A percentile compares a stretch with the other conserved stretches of the same genome.
phyloP scores from a whole-genome alignment of 129 eudicot genomes.

The Silybum marianum region DNA sequence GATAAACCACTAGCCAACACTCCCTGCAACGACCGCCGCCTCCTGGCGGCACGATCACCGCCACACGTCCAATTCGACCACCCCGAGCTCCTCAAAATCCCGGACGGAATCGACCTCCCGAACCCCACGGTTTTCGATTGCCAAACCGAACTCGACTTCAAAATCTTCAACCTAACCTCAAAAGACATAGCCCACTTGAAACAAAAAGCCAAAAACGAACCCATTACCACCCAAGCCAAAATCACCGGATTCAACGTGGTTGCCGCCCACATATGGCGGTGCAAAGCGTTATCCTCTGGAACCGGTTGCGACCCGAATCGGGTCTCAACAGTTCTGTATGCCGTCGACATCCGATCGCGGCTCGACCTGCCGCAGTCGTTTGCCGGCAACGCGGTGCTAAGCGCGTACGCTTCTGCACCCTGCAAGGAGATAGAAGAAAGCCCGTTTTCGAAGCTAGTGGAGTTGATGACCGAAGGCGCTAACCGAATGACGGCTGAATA shows the following conservation, averaged over 20 bases:
- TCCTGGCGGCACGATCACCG: conserved; percentile 79
- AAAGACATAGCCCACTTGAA: conserved; percentile 54
- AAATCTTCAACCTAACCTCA: conserved; percentile 55
- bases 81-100: conserved; percentile 67
- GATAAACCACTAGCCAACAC: conserved; percentile 47
- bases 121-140: conserved; percentile 54
- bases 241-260: conserved; percentile 78
- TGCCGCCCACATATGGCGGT: conserved; percentile 81
- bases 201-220: conserved; percentile 45
- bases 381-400: conserved; percentile 76
- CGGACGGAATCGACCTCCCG: conserved; percentile 24
- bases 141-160: conserved; percentile 60
- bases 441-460: conserved; percentile 57
- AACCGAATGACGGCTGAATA: conserved; percentile 63
- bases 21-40: conserved; percentile 75
- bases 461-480: conserved; percentile 55
- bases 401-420: conserved; percentile 62
- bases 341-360: conserved; percentile 61
- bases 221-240: conserved; percentile 11
- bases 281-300: conserved; percentile 70
- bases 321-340: conserved; percentile 54
- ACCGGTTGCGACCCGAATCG: conserved; percentile 27
- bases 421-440: conserved; percentile 55
- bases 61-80: conserved; percentile 78
- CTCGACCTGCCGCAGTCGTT: conserved; percentile 52